Base-by-base conservation (phyloP, 805 yeast species). In the Candida palmyrensis region DNA sequence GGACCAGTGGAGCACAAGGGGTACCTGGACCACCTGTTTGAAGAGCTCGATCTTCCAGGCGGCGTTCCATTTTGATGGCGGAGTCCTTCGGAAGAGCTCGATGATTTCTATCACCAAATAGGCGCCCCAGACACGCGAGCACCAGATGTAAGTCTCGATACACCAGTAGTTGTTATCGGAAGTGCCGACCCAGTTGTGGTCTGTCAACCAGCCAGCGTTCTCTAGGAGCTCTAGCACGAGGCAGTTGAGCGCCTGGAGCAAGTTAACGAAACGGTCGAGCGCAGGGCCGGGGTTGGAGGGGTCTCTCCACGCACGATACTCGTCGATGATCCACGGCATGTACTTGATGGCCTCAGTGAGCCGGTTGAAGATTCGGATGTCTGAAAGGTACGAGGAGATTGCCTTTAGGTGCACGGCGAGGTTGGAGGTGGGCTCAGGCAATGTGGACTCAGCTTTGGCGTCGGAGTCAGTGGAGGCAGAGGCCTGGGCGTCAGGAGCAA, bases 121-220 rank as follows among this genome's bases (percentile, higher is more conserved):
- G 2, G 53, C 57, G 2, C 70, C 72, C 72, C 72, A 66, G 14
- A 66, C 60, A 30, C 71, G 48, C 17, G 63, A 62, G 41, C 68
- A 57, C 71, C 71, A 66, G 21, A 66, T 53, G 41, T 66, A 66
- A 3, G 70, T 57, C 33, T 57, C 66, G n/a, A 54, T 47, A 39
- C 68, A 59, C 71, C 71, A 66, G 40, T 50, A 58, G 30, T 38
- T 38, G 43, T 66, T 66, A 44, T 66, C 66, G 25, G 37, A 37
- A 18, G 71, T 66, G 18, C 65, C 65, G 8, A 66, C 53, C 67
- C 68, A 66, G 43, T 66, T 58, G 41, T 66, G 72, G 18, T 66
- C 72, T 4, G 68, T 62, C 32, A 65, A 42, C 71, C 71, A 66
- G 8, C 72, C 72, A 5, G 59, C 65, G 37, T 65, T 66, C 34